phyloP scores from a whole-genome alignment of 306 rosid genomes.

The Purshia tridentata region DNA sequence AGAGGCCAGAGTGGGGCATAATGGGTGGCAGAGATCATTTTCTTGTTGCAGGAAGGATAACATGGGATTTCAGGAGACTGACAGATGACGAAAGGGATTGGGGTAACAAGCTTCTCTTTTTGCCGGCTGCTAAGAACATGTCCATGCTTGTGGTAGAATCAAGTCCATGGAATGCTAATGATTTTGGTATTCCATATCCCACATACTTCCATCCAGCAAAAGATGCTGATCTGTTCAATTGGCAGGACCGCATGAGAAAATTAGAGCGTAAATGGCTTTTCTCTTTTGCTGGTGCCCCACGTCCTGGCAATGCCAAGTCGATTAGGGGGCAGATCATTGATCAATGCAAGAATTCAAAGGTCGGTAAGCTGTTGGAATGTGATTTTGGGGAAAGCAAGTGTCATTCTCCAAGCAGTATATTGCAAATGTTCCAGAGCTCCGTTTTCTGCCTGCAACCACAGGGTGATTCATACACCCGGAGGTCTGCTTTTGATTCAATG shows the following conservation, averaged over 20 bases:
- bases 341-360: constrained; percentile 69
- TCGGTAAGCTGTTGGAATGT: constrained; percentile 79
- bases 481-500: constrained; percentile 96
- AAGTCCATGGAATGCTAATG: constrained; percentile 99
- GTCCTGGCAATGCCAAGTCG: constrained; percentile 83
- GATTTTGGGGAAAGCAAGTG: constrained; percentile 99
- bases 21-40: constrained; percentile 95
- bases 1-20: constrained; percentile 87
- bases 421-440: constrained; percentile 98
- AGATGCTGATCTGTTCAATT: constrained; percentile 64
- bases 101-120: constrained; percentile 93
- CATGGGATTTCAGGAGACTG: constrained; percentile 94
- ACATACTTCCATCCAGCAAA: constrained; percentile 96
- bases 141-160: constrained; percentile 99
- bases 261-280: constrained; percentile 65
- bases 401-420: constrained; percentile 92
- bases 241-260: constrained; percentile 58
- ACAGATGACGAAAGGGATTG: constrained; percentile 69
- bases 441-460: constrained; percentile 96
- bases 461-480: constrained; percentile 93
- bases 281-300: constrained; percentile 99
- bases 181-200: constrained; percentile 95
- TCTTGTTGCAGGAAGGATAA: constrained; percentile 94
- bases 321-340: constrained; percentile 86
- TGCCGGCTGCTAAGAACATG: constrained; percentile 95